Evolutionary conservation across 192 early-diverging fungal species (phyloP).

Genomic region (Coemansia sp.): DNA sequence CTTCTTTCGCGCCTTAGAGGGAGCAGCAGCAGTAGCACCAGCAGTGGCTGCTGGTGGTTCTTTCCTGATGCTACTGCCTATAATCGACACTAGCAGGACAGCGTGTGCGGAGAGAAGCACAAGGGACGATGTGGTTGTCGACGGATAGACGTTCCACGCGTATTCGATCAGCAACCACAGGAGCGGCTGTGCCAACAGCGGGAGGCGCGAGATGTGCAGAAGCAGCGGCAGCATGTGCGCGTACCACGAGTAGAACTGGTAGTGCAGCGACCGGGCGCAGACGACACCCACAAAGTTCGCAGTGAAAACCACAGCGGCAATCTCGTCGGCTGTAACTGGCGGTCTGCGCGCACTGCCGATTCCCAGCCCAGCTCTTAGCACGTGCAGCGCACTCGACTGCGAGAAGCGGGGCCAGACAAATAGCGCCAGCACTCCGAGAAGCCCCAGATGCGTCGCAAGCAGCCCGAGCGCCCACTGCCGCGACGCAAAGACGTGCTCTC

Average conservation of each 20-base stretch:
- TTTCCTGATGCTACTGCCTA: background rate
- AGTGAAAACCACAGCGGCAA: slow-evolving; percentile 64
- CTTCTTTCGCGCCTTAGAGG: background rate
- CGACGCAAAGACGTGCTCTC: slow-evolving; percentile 67
- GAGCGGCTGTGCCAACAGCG: background rate
- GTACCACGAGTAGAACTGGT: slow-evolving; percentile 98
- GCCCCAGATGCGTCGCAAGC: slow-evolving; percentile 59
- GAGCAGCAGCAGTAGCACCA: background rate
- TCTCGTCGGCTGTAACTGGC: slow-evolving; percentile 11
- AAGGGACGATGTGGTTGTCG: slow-evolving; percentile 58
- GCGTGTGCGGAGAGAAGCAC: slow-evolving; percentile 60
- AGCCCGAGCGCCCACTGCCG: slow-evolving; percentile 58
- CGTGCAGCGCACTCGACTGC: slow-evolving; percentile 2
- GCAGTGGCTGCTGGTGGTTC: too few species aligned
- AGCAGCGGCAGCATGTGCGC: slow-evolving; percentile 81
- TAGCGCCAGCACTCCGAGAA: slow-evolving; percentile 62
- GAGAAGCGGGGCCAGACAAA: slow-evolving; percentile 56
- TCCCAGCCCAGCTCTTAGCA: slow-evolving; percentile 20
- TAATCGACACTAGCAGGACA: slow-evolving; percentile 56
- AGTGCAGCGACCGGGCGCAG: slow-evolving; percentile 88
- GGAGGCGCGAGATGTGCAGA: slow-evolving; percentile 51
- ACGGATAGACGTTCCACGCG: slow-evolving; percentile 89
- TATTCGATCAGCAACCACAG: slow-evolving; percentile 62
- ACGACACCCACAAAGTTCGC: slow-evolving; percentile 88
- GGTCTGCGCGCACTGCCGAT: background rate